These are phyloP conservation scores for Nannochloris sp. DNA, from an alignment of 139 green algal species.

Conservation along the genomic window DNA sequence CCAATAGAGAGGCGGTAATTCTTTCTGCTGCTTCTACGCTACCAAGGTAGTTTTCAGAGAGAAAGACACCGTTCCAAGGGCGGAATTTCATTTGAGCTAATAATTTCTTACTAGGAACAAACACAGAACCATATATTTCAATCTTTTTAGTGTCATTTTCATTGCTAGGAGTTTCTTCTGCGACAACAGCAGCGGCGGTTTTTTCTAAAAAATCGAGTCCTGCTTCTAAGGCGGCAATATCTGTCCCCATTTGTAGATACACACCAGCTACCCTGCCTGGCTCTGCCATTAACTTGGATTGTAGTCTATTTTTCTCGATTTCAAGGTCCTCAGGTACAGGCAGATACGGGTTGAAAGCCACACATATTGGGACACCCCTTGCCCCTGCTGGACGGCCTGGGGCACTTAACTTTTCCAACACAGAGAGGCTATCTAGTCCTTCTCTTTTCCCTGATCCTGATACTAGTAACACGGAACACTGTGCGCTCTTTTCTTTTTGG, in stretches of 20 bases:
- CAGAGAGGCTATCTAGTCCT: constrained; percentile 14
- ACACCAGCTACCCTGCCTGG: constrained; percentile 13
- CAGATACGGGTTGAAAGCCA: constrained; percentile 52
- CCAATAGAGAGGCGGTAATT: constrained; percentile 29
- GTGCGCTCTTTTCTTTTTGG: no score
- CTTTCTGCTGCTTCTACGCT: constrained; percentile 25
- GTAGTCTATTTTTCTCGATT: constrained; percentile 11
- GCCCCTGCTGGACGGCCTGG: background rate
- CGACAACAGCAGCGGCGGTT: background rate
- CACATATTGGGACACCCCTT: constrained; percentile 3
- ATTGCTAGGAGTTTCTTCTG: background rate
- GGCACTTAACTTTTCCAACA: constrained; percentile 6
- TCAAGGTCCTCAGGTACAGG: no score
- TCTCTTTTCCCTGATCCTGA: constrained; percentile 25
- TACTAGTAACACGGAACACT: constrained; percentile 30
- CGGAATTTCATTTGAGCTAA: constrained; percentile 48
- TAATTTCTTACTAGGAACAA: constrained; percentile 38
- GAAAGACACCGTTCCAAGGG: constrained; percentile 47
- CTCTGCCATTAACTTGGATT: constrained; percentile 23
- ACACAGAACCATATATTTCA: constrained; percentile 25
- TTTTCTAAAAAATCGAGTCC: constrained; percentile 18
- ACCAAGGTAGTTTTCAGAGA: constrained; percentile 41
- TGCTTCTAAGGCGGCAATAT: constrained; percentile 18
- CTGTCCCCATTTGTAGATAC: constrained; percentile 45
- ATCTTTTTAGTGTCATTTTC: background rate